These are phyloP conservation scores for Sphagnum fallax DNA, from an alignment of 228 moss, liverwort and hornwort genomes.

Conservation along the genomic window DNA sequence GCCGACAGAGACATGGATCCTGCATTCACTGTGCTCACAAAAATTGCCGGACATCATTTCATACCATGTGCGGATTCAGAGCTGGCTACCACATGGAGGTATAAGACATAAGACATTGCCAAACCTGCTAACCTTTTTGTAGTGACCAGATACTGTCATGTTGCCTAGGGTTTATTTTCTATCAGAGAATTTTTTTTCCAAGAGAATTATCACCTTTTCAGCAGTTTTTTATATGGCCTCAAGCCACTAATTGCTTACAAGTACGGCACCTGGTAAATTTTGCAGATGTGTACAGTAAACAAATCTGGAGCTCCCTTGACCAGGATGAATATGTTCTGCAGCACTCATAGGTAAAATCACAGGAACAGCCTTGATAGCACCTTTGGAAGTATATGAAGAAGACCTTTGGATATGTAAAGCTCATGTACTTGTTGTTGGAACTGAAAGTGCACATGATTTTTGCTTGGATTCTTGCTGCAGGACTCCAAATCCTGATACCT, in stretches of 20 bases:
- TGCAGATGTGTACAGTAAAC: constrained; percentile 78
- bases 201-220: not conserved
- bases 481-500: constrained; percentile 84
- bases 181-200: not conserved
- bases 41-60: constrained; percentile 83
- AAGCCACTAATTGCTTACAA: too few species aligned
- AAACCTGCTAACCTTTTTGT: not conserved
- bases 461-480: constrained; percentile 18
- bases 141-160: not conserved
- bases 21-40: constrained; percentile 77
- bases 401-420: too few species aligned
- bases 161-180: not conserved
- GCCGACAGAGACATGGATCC: constrained; percentile 92
- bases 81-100: constrained; percentile 99
- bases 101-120: not conserved
- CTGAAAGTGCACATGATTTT: too few species aligned
- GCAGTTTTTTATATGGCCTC: not conserved
- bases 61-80: constrained; percentile 92
- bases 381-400: too few species aligned
- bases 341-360: constrained; percentile 60
- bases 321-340: constrained; percentile 83
- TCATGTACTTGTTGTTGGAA: too few species aligned
- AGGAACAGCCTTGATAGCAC: too few species aligned
- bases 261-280: too few species aligned
- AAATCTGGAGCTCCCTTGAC: constrained; percentile 75